A percentile compares a stretch with the other conserved stretches of the same genome.
Conservation (phyloP, 768 basidiomycete genomes). For the Suillus cothurnatus region DNA sequence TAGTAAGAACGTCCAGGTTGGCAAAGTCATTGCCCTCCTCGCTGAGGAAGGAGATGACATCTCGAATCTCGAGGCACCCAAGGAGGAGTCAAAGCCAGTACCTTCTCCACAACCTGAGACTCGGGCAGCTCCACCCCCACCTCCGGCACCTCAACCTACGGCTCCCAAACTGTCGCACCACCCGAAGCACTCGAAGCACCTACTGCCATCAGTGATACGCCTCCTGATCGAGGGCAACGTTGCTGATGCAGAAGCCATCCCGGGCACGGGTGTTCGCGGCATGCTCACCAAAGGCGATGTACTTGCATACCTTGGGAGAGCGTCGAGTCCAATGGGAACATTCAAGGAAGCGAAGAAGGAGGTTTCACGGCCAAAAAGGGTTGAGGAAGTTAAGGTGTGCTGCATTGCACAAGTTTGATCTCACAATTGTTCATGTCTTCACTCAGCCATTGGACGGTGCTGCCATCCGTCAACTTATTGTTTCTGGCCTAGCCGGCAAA, state of each 20-base stretch:
- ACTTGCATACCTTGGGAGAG: constrained; percentile 81
- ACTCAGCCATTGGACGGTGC: constrained; percentile 60
- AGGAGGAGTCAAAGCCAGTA: constrained; percentile 34
- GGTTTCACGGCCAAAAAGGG: constrained; percentile 34
- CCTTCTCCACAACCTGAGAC: constrained; percentile 26
- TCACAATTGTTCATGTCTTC: background rate
- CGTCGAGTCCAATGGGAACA: constrained; percentile 75
- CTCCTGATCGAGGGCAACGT: constrained; percentile 64
- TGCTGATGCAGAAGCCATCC: constrained; percentile 63
- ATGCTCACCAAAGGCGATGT: constrained; percentile 98
- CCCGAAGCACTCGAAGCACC: constrained; percentile 59
- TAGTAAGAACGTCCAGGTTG: constrained; percentile 82
- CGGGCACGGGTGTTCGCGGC: constrained; percentile 87
- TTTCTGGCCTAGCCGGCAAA: constrained; percentile 57
- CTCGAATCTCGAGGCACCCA: constrained; percentile 72
- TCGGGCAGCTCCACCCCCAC: constrained; percentile 19
- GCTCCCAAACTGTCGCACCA: constrained; percentile 38
- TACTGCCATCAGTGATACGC: constrained; percentile 91
- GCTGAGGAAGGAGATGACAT: constrained; percentile 98
- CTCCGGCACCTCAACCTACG: constrained; percentile 25
- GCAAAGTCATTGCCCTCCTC: constrained; percentile 86
- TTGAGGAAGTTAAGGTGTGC: constrained; percentile 43
- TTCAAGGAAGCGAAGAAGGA: constrained; percentile 51
- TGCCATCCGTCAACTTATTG: constrained; percentile 66
- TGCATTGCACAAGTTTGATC: background rate